Percentiles rank a stretch among this genome's conserved stretches.
phyloP scores from a whole-genome alignment of 2,329 filamentous ascomycete species.

The Monosporascus sp. region DNA sequence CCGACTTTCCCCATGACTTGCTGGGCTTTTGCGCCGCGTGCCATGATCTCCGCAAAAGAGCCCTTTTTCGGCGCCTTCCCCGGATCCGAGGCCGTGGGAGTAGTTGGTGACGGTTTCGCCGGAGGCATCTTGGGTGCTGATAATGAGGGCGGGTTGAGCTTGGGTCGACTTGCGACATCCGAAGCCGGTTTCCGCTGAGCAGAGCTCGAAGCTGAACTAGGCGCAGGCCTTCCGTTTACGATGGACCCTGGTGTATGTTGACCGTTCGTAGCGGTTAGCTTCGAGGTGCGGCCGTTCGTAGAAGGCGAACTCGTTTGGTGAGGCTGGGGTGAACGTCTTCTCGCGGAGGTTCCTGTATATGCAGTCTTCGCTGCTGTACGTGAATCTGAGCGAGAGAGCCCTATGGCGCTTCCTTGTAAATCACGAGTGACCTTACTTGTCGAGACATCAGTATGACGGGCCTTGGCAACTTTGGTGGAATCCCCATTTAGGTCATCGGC shows the following conservation, averaged over 20 bases:
- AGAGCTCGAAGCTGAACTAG: constrained; percentile 4
- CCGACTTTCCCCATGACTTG: constrained; percentile 56
- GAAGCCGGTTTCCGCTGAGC: constrained; percentile 13
- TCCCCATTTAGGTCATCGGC: constrained; percentile 38
- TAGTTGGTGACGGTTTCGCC: constrained; percentile 21
- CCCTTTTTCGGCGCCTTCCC: constrained; percentile 59
- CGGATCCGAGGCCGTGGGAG: constrained; percentile 17
- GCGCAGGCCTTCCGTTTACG: constrained; percentile 14
- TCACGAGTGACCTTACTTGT: constrained; percentile 21
- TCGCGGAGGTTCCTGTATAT: constrained; percentile 13
- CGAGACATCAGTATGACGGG: constrained; percentile 21
- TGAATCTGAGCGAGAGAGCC: constrained; percentile 16
- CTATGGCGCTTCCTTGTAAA: constrained; percentile 14
- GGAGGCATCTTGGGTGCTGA: constrained; percentile 15
- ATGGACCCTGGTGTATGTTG: constrained; percentile 10
- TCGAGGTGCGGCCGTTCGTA: constrained; percentile 19
- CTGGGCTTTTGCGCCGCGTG: constrained; percentile 63
- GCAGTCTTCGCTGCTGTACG: constrained; percentile 17
- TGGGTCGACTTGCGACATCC: constrained; percentile 14
- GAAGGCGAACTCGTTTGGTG: constrained; percentile 19
- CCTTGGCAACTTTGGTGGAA: constrained; percentile 21
- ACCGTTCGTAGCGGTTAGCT: constrained; percentile 15
- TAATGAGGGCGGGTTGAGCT: constrained; percentile 10
- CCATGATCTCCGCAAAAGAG: constrained; percentile 69
- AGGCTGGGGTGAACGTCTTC: constrained; percentile 22